Evolutionary conservation across 208 protist species (phyloP).

Genomic region (Leishmania martiniquensis): DNA sequence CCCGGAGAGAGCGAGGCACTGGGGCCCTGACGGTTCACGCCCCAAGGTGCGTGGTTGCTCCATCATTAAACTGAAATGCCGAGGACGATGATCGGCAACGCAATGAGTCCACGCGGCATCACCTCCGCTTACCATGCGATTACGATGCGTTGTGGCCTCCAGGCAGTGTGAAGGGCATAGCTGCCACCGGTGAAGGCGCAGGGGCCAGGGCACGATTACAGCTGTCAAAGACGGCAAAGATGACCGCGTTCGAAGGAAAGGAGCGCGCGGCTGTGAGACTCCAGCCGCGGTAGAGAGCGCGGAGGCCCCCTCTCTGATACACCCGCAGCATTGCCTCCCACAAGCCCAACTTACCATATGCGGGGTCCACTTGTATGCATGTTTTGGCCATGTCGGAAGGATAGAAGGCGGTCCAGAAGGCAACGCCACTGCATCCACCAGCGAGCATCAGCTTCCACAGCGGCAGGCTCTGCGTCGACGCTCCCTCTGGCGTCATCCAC

Average conservation of each 20-base stretch:
- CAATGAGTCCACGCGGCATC: neutral
- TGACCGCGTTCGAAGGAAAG: conserved; percentile 85
- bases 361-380: conserved; percentile 78
- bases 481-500: conserved; percentile 46
- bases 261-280: conserved; percentile 71
- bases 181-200: neutral
- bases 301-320: conserved; percentile 66
- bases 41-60: too few relatives aligned
- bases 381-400: conserved; percentile 91
- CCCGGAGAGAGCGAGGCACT: too few relatives aligned
- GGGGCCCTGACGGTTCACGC: too few relatives aligned
- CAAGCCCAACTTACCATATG: conserved; percentile 32
- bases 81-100: neutral
- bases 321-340: conserved; percentile 32
- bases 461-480: conserved; percentile 42
- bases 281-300: conserved; percentile 78
- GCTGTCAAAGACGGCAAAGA: conserved; percentile 69
- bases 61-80: neutral
- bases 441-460: conserved; percentile 68
- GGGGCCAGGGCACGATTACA: conserved; percentile 25
- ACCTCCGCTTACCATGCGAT: neutral
- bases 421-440: conserved; percentile 73
- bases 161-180: neutral
- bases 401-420: conserved; percentile 87
- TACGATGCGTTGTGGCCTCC: neutral